phyloP scores from a whole-genome alignment of 2,329 filamentous ascomycete genomes.

The Geosmithia putterillii region DNA sequence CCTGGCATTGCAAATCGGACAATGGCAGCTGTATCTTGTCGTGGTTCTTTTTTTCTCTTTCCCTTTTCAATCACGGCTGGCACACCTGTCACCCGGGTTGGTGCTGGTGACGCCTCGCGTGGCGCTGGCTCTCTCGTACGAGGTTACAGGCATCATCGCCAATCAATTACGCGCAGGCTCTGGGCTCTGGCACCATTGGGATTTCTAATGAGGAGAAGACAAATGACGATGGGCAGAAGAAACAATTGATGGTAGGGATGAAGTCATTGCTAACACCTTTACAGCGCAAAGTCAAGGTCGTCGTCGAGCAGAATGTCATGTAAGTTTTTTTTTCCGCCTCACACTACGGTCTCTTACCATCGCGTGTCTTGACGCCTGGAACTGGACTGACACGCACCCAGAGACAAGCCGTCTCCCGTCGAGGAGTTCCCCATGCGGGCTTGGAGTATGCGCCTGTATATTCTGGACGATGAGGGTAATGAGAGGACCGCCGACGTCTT shows the following conservation, averaged over 20 bases:
- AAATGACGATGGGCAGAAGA: not conserved
- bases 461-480: slow-evolving; percentile 78
- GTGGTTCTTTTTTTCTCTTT: no score
- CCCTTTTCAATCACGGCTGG: no score
- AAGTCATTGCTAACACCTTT: slow-evolving; percentile 11
- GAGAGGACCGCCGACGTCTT: slow-evolving; percentile 75
- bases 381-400: slow-evolving; percentile 18
- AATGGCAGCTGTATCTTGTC: no score
- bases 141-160: no score
- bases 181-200: no score
- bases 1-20: no score
- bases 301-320: slow-evolving; percentile 86
- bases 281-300: slow-evolving; percentile 82
- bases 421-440: slow-evolving; percentile 85
- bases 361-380: not conserved
- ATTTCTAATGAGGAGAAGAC: no score
- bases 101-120: no score
- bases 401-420: slow-evolving; percentile 67
- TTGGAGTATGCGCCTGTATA: slow-evolving; percentile 79
- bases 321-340: slow-evolving; percentile 33
- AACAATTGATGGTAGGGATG: not conserved
- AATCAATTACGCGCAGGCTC: no score
- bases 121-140: no score
- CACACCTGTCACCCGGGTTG: no score
- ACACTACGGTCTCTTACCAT: not conserved